Percentiles rank a stretch among this genome's conserved stretches.
phyloP scores from a whole-genome alignment of 2,329 filamentous ascomycete genomes.

The Penicillium fuscoglaucum region DNA sequence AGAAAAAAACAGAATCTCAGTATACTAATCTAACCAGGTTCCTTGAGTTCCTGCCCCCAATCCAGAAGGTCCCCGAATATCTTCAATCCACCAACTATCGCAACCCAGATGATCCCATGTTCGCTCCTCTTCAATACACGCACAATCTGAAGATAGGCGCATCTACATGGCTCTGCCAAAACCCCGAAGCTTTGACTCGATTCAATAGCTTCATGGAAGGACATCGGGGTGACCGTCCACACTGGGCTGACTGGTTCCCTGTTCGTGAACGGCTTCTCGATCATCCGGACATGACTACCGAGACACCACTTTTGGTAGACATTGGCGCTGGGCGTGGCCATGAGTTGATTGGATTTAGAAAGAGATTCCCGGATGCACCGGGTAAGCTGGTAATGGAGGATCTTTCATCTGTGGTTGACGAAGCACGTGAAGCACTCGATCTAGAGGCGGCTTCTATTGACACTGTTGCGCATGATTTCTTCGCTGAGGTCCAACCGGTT shows the following conservation, averaged over 20 bases:
- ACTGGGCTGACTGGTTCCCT: conserved; percentile 30
- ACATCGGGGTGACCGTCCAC: conserved; percentile 16
- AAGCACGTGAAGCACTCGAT: too few species aligned
- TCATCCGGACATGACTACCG: conserved; percentile 10
- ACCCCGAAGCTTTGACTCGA: conserved; percentile 18
- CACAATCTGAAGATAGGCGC: conserved; percentile 4
- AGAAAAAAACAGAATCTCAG: not conserved
- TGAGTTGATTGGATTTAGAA: too few species aligned
- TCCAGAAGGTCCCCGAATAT: conserved; percentile 21
- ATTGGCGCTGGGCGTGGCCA: too few species aligned
- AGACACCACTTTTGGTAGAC: conserved; percentile 29
- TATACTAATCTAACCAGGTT: conserved; percentile 13
- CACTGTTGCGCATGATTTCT: too few species aligned
- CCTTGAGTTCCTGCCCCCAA: conserved; percentile 21
- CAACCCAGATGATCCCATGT: conserved; percentile 18
- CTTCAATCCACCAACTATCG: conserved; percentile 15
- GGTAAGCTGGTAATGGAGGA: too few species aligned
- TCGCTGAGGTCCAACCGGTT: too few species aligned
- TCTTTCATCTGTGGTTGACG: too few species aligned
- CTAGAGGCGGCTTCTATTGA: too few species aligned
- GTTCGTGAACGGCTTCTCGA: conserved; percentile 20
- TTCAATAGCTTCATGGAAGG: conserved; percentile 32
- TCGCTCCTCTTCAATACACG: conserved; percentile 17
- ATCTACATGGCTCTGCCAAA: conserved; percentile 20
- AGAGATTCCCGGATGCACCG: too few species aligned